phyloP scores from a whole-genome alignment of 305 asterid species.

The Solanum hybrid region DNA sequence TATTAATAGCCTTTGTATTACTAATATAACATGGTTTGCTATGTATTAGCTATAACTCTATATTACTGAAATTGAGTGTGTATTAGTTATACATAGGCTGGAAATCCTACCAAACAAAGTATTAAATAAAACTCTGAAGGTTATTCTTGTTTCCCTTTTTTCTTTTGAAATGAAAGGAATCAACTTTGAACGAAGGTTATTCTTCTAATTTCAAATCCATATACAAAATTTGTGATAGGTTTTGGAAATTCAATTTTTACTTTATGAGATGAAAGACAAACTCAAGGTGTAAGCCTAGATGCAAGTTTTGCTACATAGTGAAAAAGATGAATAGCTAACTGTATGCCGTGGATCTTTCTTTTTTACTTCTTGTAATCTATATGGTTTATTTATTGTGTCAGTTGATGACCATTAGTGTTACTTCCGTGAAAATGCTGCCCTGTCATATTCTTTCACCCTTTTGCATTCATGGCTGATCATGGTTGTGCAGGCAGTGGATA shows the following conservation, averaged over 20 bases:
- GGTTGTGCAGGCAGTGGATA: constrained; percentile 40
- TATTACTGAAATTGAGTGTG: not conserved
- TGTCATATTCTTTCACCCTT: not conserved
- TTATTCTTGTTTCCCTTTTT: not conserved
- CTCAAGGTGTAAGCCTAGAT: not conserved
- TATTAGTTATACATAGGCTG: not conserved
- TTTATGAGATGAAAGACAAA: not conserved
- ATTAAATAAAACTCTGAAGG: not conserved
- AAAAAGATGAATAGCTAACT: not conserved
- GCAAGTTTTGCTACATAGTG: not conserved
- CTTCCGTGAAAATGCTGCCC: not conserved
- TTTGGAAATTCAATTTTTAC: not conserved
- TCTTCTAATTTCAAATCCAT: not conserved
- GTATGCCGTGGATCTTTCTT: not conserved
- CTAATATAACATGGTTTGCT: not conserved
- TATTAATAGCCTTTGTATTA: not conserved
- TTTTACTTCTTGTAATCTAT: not conserved
- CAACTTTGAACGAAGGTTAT: not conserved
- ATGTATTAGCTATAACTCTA: not conserved
- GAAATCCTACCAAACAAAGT: not conserved
- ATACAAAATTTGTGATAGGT: not conserved
- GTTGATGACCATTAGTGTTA: not conserved
- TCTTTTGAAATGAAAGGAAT: not conserved
- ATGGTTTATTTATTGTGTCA: not conserved
- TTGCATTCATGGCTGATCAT: constrained; percentile 2